Percentiles rank a stretch among this genome's conserved stretches.
phyloP scores from a whole-genome alignment of 2,329 filamentous ascomycete species.

The Penicillium sp. region DNA sequence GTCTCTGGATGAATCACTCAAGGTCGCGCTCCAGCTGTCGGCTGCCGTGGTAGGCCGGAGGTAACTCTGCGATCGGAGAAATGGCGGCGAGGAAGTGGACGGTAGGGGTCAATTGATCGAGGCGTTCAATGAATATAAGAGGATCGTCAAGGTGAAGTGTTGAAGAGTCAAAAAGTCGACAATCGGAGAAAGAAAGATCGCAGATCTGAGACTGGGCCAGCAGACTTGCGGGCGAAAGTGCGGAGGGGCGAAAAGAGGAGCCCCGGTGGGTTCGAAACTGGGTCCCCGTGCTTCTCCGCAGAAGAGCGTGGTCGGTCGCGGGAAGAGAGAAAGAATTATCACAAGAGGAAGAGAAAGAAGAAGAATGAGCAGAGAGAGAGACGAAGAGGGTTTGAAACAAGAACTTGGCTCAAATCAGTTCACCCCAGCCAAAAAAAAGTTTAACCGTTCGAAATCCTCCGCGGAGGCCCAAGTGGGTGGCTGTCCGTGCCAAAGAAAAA shows the following conservation, averaged over 20 bases:
- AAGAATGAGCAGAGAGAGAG: no score
- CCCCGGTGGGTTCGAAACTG: constrained; percentile 5
- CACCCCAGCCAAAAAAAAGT: no score
- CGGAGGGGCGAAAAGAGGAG: constrained; percentile 7
- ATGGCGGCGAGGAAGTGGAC: neutral
- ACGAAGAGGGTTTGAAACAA: no score
- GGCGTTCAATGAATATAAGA: neutral
- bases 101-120: neutral
- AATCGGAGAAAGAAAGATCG: neutral
- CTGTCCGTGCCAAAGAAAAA: neutral
- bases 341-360: neutral
- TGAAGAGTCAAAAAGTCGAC: neutral
- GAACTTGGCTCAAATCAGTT: no score
- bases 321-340: neutral
- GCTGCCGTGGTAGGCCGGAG: constrained; percentile 9
- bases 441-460: no score
- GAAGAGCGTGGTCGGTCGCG: neutral
- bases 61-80: constrained; percentile 7
- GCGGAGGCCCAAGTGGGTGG: no score
- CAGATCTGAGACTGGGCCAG: neutral
- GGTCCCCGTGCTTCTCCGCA: constrained; percentile 3
- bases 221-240: neutral
- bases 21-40: constrained; percentile 4
- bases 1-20: neutral
- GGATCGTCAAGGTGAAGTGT: neutral